Base-by-base conservation (phyloP, 1,284 basidiomycete species). In the Tremellales sp. region DNA sequence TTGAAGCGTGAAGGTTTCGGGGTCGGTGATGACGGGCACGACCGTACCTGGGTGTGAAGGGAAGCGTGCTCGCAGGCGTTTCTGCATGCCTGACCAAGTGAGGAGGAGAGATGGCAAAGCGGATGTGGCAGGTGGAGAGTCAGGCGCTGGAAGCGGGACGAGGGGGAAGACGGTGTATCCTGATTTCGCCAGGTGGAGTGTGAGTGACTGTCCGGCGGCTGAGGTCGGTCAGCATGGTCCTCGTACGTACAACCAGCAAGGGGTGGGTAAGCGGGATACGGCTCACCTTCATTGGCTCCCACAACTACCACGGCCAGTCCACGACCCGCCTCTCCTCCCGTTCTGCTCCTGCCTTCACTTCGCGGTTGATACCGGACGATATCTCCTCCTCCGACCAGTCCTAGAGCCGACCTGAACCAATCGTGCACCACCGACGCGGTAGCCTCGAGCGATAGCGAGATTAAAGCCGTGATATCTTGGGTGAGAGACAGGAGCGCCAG, bases 91-190 rank as follows among this genome's bases (percentile, higher is more conserved):
- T 2, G 64, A 66, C 69, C 69, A 72, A 1, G 59, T 55, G 15
- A 69, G 58, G 1, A 70, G 57, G 2, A 72, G 57, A 6, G 60
- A 43, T 3, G 67, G 62, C 12, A 72, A 49, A 2, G 67, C 62
- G 3, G 54, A 44, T 3, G 67, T 60, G 15, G 64, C 53, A 10
- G 60, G 50, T 21, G 53, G 54, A 23, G 63, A 61, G 13, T 43
- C 26, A 6, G 56, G 53, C 1, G 61, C 48, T 1, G 62, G 58
- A 27, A 66, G 53, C 12, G 67, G 67, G 10, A 72, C 47, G 24
- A 72, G 55, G 24, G 69, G 62, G 46, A 72, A 70, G 40, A 70
- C 67, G 23, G 68, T 72, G 48, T 72, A 72, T 31, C 69, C 69
- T 8, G 56, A 58, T 52, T 64, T 66, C 4, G 69, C 69, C 10